A percentile compares a stretch with the other conserved stretches of the same genome.
These are phyloP conservation scores for Scheffersomyces illinoinensis DNA, from an alignment of 1,139 yeast genomes.

Conservation along the genomic window DNA sequence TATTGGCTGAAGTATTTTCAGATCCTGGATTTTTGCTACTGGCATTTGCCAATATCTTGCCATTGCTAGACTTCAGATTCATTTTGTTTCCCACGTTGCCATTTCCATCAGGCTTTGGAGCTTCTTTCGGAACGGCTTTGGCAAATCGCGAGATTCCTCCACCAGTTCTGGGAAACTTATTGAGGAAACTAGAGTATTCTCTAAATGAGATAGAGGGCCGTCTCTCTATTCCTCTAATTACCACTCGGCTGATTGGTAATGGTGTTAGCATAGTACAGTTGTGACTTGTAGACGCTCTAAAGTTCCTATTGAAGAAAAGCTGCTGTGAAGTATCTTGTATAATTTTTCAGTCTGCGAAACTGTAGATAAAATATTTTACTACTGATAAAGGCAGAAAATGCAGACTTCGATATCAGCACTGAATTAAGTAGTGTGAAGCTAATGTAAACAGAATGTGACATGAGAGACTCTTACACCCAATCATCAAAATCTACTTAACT, in stretches of 20 bases:
- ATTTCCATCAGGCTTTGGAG: neutral
- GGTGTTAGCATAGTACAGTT: slow-evolving; percentile 1
- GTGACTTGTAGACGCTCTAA: neutral
- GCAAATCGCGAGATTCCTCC: slow-evolving; percentile 25
- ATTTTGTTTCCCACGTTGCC: neutral
- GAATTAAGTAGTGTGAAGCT: neutral
- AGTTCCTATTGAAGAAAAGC: neutral
- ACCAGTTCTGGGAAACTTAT: slow-evolving; percentile 26
- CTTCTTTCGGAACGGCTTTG: slow-evolving; percentile 4
- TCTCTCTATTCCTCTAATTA: neutral
- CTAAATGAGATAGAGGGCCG: slow-evolving; percentile 1
- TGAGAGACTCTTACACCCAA: neutral
- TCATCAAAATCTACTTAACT: neutral
- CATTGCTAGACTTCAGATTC: neutral
- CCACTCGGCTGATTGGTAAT: neutral
- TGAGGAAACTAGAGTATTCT: slow-evolving; percentile 22
- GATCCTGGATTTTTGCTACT: slow-evolving; percentile 11
- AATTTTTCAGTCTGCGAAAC: neutral
- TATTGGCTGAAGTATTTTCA: slow-evolving; percentile 15
- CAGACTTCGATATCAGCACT: neutral
- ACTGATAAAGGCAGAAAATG: neutral
- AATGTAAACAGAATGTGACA: no score
- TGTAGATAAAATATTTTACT: neutral
- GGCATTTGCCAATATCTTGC: neutral
- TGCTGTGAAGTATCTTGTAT: neutral